Conservation (phyloP, 164 flowering plant species). For the Malania oleifera region DNA sequence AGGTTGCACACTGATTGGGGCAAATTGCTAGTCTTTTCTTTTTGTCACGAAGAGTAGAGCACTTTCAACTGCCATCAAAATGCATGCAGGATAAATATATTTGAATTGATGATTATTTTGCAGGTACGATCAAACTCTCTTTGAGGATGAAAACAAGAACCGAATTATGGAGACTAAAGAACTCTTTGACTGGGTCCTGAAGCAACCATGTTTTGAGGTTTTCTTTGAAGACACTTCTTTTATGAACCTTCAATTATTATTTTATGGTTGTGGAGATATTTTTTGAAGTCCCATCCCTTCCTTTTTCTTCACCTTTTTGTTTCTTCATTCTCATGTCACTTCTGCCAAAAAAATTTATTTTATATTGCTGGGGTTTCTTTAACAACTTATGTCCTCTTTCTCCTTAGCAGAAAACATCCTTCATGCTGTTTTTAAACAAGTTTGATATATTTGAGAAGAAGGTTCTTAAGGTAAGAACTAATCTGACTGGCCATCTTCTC, state of each 20-base stretch:
- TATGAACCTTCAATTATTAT: constrained; percentile 2
- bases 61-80: too few relatives aligned
- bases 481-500: background rate
- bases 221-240: constrained; percentile 10
- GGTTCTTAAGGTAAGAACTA: constrained; percentile 64
- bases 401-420: constrained; percentile 83
- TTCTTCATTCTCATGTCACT: constrained; percentile 3
- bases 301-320: too few relatives aligned
- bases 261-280: background rate
- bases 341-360: background rate
- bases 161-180: constrained; percentile 94
- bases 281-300: background rate
- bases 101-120: constrained; percentile 17
- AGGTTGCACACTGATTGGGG: too few relatives aligned
- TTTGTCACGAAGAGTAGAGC: too few relatives aligned
- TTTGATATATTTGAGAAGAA: constrained; percentile 97
- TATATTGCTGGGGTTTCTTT: background rate
- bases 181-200: constrained; percentile 93
- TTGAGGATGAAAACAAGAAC: constrained; percentile 87
- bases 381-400: constrained; percentile 2
- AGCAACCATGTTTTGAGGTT: constrained; percentile 98
- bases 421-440: constrained; percentile 96
- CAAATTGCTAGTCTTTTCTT: too few relatives aligned
- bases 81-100: too few relatives aligned
- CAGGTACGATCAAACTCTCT: constrained; percentile 95